Conservation (phyloP, 129 eudicot genomes). For the Cynara cardunculus region DNA sequence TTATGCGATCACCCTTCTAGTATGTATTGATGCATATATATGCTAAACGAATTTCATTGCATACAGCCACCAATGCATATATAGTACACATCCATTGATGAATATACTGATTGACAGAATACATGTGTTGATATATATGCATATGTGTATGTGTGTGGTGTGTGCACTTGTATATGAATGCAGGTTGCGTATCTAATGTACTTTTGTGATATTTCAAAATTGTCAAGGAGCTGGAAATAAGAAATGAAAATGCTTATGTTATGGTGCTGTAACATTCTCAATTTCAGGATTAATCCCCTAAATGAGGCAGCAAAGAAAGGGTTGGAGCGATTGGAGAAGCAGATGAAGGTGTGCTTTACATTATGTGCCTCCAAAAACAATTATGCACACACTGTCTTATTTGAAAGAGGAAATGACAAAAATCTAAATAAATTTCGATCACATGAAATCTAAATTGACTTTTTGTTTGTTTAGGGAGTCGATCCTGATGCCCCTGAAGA, state of each 20-base stretch:
- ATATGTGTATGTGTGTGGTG: neutral
- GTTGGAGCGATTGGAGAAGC: slow-evolving; percentile 93
- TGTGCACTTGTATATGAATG: neutral
- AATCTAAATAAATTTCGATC: neutral
- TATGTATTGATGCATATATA: neutral
- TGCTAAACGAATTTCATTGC: neutral
- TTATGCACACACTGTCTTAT: neutral
- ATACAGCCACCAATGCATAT: neutral
- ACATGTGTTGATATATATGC: neutral
- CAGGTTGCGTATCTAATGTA: neutral
- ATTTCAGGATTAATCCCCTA: slow-evolving; percentile 72
- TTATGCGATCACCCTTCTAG: too few relatives aligned
- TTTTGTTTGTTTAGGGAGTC: slow-evolving; percentile 58
- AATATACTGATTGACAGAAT: neutral
- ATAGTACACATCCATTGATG: neutral
- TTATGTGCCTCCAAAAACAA: neutral
- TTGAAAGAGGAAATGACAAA: neutral
- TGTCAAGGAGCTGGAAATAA: neutral
- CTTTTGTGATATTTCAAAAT: neutral
- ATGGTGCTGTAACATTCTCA: slow-evolving; percentile 11
- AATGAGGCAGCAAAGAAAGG: slow-evolving; percentile 97
- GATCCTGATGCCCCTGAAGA: slow-evolving; percentile 99
- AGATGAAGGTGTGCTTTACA: slow-evolving; percentile 71
- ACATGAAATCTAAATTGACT: neutral
- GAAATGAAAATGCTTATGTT: neutral